These are phyloP conservation scores for Colletotrichum tabaci DNA, from an alignment of 2,329 filamentous ascomycete genomes.

Conservation along the genomic window DNA sequence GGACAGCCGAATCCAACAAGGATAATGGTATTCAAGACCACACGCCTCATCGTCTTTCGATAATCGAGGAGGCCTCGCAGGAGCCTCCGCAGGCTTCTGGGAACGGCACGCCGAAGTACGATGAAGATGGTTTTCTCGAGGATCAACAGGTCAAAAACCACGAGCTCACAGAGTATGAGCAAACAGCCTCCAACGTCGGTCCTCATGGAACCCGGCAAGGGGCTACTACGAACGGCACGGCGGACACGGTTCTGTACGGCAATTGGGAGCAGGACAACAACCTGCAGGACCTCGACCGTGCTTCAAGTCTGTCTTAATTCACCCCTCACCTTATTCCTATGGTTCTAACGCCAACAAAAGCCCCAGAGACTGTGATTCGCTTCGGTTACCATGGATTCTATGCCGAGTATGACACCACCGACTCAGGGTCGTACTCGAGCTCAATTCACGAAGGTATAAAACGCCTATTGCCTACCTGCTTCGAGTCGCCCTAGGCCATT, in stretches of 20 bases:
- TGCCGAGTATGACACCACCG: neutral
- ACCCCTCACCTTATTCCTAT: neutral
- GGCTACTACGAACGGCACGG: slow-evolving; percentile 7
- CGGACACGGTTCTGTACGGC: slow-evolving; percentile 37
- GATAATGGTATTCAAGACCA: slow-evolving; percentile 6
- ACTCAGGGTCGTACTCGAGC: slow-evolving; percentile 16
- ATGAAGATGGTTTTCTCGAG: neutral
- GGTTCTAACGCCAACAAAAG: slow-evolving; percentile 10
- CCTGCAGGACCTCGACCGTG: slow-evolving; percentile 24
- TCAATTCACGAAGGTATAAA: slow-evolving; percentile 22
- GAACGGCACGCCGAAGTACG: neutral
- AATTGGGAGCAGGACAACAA: slow-evolving; percentile 41
- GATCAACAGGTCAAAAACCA: neutral
- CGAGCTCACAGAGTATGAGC: neutral
- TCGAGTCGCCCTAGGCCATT: too few species aligned
- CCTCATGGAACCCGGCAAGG: slow-evolving; percentile 1
- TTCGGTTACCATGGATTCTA: slow-evolving; percentile 15
- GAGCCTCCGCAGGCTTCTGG: slow-evolving; percentile 2
- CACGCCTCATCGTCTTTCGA: slow-evolving; percentile 37
- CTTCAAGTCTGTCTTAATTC: slow-evolving; percentile 21
- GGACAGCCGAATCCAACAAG: neutral
- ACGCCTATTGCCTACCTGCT: neutral
- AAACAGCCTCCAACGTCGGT: slow-evolving; percentile 33
- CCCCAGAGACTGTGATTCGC: slow-evolving; percentile 34
- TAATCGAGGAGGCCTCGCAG: slow-evolving; percentile 36